phyloP scores from a whole-genome alignment of 2,329 filamentous ascomycete species.

The Aspergillus quadrilineatus region DNA sequence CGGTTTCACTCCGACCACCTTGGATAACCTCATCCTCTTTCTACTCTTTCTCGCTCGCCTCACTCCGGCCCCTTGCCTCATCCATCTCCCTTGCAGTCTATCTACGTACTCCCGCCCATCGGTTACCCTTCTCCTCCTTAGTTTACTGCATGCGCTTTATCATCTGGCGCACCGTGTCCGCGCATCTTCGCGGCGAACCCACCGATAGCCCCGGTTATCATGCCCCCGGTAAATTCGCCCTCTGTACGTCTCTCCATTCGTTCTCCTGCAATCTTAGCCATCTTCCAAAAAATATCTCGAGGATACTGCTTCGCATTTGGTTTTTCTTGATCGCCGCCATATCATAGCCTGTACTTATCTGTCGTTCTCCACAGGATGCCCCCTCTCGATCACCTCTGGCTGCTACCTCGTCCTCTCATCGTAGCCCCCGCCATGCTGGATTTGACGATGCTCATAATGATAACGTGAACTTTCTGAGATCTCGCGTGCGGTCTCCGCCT shows the following conservation, averaged over 20 bases:
- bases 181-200: conserved; percentile 7
- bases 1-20: not conserved
- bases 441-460: conserved; percentile 48
- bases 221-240: conserved; percentile 47
- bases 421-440: conserved; percentile 48
- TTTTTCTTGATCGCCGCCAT: conserved; percentile 1
- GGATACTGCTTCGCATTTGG: not conserved
- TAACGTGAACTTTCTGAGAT: conserved; percentile 54
- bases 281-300: not conserved
- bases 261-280: not conserved
- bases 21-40: conserved; percentile 3
- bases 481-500: conserved; percentile 30
- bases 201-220: conserved; percentile 19
- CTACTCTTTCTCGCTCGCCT: conserved; percentile 1
- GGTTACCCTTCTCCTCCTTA: not conserved
- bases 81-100: not conserved
- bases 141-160: conserved; percentile 7
- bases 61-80: not conserved
- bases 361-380: conserved; percentile 16
- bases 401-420: conserved; percentile 40
- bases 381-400: conserved; percentile 24
- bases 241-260: conserved; percentile 35
- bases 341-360: conserved; percentile 1
- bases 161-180: conserved; percentile 12
- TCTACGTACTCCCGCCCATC: not conserved